Conservation (phyloP, 2,329 filamentous ascomycete species). For the Dryadomyces quercivorus region DNA sequence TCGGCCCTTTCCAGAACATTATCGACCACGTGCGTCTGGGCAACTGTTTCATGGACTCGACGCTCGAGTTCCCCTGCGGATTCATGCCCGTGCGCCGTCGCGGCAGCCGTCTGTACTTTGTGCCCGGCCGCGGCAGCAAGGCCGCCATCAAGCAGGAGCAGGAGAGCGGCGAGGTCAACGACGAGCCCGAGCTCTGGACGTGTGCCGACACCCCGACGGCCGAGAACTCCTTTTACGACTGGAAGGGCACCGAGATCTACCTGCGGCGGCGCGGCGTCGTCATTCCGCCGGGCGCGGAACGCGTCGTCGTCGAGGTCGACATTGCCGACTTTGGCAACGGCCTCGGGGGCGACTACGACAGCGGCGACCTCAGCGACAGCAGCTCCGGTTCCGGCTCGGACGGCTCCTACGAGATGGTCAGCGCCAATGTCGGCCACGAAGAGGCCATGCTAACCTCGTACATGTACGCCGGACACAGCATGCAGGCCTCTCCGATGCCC, state of each 20-base stretch:
- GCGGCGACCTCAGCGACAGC: neutral
- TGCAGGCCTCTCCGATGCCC: no score
- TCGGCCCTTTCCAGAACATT: conserved; percentile 39
- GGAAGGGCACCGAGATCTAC: conserved; percentile 66
- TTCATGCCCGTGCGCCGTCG: neutral
- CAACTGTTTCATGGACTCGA: conserved; percentile 37
- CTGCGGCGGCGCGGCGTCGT: conserved; percentile 49
- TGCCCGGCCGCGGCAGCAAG: neutral
- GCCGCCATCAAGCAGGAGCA: neutral
- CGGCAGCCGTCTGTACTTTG: neutral
- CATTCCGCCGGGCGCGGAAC: conserved; percentile 49
- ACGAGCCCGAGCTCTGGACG: conserved; percentile 27
- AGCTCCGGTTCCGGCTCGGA: neutral
- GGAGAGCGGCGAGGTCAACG: neutral
- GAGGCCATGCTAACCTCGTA: neutral
- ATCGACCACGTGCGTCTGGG: conserved; percentile 24
- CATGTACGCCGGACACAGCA: neutral
- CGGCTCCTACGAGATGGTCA: neutral
- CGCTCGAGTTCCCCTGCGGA: conserved; percentile 37
- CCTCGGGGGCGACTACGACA: neutral
- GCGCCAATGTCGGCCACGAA: neutral
- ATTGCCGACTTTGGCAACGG: conserved; percentile 23
- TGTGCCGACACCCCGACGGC: conserved; percentile 46
- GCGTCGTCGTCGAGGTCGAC: conserved; percentile 46
- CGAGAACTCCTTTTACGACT: conserved; percentile 65